Evolutionary conservation across 108 stramenopile species (phyloP), one percentile per base, ranked within the genome.

Genomic region (Asterionellopsis glacialis): DNA sequence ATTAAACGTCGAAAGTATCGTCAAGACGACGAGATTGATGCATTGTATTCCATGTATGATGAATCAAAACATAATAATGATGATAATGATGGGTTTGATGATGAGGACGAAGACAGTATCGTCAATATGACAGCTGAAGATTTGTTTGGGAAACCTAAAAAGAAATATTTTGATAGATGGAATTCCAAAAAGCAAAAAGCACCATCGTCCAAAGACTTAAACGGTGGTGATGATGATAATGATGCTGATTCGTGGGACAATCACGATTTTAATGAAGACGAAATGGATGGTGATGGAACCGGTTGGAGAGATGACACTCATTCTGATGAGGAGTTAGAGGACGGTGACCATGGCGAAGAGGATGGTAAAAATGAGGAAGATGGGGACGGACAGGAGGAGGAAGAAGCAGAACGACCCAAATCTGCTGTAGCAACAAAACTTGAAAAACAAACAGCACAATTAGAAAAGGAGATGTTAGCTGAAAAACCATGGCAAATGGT

Each of bases 401-500:
- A 51, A 39, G 27, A 59, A 14, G 22, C 9, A 25, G 64, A 1
- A 49, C 21, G 41, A 41, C 57, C 48, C n/a, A n/a, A 56, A 59
- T 11, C 66, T 80, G 61, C 67, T 59, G 22, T 71, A 81, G 47
- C 68, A 75, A 45, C 65, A 59, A 91, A 87, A 55, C 83, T 95
- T 9, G 59, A 66, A n/a, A 43, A 73, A 55, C 88, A 94, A 42
- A 97, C 96, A n/a, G 69, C 84, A 22, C 75, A 83, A 27, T 52
- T 97, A 1, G 98, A 99, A 74, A 59, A 84, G 55, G 98, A 97
- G 55, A 70, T 95, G 69, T 68, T 99, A 19, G 80, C 92, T 1
- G 96, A 96, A 61, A 96, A 96, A 64, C 95, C 96, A 4, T 99
- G 98, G 98, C 89, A 83, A 66, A 90, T 97, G 84, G 77, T 72